Evolutionary conservation across 2,329 filamentous ascomycete genomes (phyloP).

Genomic region (Cadophora sp.): DNA sequence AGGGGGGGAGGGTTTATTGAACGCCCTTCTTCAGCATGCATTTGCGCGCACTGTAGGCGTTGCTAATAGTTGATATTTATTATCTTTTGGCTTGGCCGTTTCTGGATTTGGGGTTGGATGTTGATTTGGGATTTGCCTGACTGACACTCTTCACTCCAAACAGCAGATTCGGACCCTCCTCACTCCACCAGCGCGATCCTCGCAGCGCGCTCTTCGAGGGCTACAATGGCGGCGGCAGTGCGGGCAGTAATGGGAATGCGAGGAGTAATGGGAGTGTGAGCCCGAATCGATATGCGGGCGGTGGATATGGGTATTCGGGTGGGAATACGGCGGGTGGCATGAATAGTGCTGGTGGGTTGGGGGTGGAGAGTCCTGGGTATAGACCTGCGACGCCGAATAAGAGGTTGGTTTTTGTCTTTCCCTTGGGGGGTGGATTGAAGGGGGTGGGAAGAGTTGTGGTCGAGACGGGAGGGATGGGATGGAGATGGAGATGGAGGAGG

Average conservation of each 20-base stretch:
- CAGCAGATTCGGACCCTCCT: slow-evolving; percentile 69
- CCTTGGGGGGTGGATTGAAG: neutral
- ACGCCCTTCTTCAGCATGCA: neutral
- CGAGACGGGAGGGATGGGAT: neutral
- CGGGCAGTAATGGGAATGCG: slow-evolving; percentile 50
- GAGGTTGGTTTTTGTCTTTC: slow-evolving; percentile 55
- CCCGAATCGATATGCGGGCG: slow-evolving; percentile 34
- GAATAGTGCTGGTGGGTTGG: slow-evolving; percentile 33
- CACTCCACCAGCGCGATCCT: slow-evolving; percentile 76
- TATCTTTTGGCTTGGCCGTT: neutral
- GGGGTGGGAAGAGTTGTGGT: slow-evolving; percentile 5
- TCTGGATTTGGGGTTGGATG: neutral
- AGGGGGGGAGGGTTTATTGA: neutral
- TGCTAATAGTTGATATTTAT: neutral
- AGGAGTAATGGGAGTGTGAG: slow-evolving; percentile 41
- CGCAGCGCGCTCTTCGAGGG: slow-evolving; percentile 78
- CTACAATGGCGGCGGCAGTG: slow-evolving; percentile 64
- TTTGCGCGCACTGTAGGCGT: neutral
- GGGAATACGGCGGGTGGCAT: slow-evolving; percentile 39
- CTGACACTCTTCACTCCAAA: slow-evolving; percentile 11
- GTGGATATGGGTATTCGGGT: slow-evolving; percentile 61
- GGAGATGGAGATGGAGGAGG: neutral
- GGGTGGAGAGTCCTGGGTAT: slow-evolving; percentile 53
- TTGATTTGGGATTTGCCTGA: neutral
- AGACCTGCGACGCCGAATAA: slow-evolving; percentile 75